Percentiles rank a stretch among this genome's conserved stretches.
Conservation (phyloP, 2,329 filamentous ascomycete species). For the Nectriaceae sp. region DNA sequence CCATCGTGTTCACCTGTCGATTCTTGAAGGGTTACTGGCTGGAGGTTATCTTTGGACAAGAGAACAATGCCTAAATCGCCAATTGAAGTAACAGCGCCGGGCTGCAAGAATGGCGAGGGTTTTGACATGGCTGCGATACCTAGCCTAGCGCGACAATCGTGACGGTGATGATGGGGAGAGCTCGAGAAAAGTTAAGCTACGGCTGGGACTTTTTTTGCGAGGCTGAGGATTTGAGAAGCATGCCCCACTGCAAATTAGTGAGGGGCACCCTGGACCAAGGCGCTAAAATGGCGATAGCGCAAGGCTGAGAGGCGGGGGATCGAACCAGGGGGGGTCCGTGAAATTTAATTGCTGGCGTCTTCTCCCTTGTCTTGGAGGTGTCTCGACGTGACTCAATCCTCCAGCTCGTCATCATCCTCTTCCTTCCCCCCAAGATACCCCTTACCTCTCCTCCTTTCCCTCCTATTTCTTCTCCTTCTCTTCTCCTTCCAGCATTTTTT, state of each 20-base stretch:
- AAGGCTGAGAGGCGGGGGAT: slow-evolving; percentile 14
- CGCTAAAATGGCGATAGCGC: slow-evolving; percentile 16
- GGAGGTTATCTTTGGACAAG: slow-evolving; percentile 81
- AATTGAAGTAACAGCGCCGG: slow-evolving; percentile 61
- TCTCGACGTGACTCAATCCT: slow-evolving; percentile 12
- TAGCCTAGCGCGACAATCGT: neutral
- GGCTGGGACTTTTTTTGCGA: slow-evolving; percentile 17
- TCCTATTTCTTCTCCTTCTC: slow-evolving; percentile 13
- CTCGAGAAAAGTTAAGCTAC: neutral
- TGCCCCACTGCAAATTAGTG: slow-evolving; percentile 20
- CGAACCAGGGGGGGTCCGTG: neutral
- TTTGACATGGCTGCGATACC: slow-evolving; percentile 33
- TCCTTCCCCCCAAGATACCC: slow-evolving; percentile 11
- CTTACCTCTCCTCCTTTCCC: slow-evolving; percentile 9
- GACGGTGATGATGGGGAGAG: neutral
- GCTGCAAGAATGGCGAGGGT: slow-evolving; percentile 77
- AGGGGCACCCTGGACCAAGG: slow-evolving; percentile 14
- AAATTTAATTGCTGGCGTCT: slow-evolving; percentile 3
- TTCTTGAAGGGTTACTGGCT: slow-evolving; percentile 71
- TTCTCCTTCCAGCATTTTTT: slow-evolving; percentile 7
- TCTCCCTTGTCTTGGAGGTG: slow-evolving; percentile 7
- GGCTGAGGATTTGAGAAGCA: slow-evolving; percentile 18
- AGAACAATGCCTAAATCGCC: slow-evolving; percentile 80
- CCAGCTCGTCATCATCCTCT: slow-evolving; percentile 15
- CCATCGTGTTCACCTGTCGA: slow-evolving; percentile 66